Base-by-base conservation (phyloP, 2,329 filamentous ascomycete species). In the Aplosporella prunicola region DNA sequence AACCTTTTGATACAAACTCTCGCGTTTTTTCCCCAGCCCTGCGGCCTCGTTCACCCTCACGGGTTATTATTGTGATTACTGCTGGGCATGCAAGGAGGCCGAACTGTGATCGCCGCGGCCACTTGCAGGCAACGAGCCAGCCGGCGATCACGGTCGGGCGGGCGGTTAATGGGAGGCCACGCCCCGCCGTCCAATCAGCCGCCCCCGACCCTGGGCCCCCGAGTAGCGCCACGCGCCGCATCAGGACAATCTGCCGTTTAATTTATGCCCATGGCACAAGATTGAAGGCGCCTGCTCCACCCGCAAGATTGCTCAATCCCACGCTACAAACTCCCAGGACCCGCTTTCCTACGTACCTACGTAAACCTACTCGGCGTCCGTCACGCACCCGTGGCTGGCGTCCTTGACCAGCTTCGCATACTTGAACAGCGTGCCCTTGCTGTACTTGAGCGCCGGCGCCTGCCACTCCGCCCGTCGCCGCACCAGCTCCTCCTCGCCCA, bases 401-500 rank as follows among this genome's bases (percentile, higher is more conserved):
- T 77, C 69, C 50, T 66, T 61, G 33, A 77, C 73, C 32, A 65
- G 58, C 49, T 64, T 60, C 5, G 71, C 65, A 48, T 78, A 77
- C 61, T 77, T 77, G 51, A 68, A 74, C 42, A 77, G 51, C 28
- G 71, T 75, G 7, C 74, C 74, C 61, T 71, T 72, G 29, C 57
- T 61, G 52, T 76, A 76, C 59, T 76, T 76, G 40, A 72, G 49
- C 30, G 64, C 58, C 22, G 71, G 72, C n/a, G 69, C 65, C 27
- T 58, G 61, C 56, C 68, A 77, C 41, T 63, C 63, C 48, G 67
- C 63, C 50, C 61, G 64, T 46, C 74, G 54, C 53, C 62, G 57
- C 18, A 61, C 64, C 42, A 76, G 50, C 59, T 85, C 82, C 39
- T 72, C 71, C 15, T 82, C 72, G 10, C 74, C 66, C 6, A 88